phyloP scores from a whole-genome alignment of 2,329 filamentous ascomycete genomes.

The Fusarium hainanense region DNA sequence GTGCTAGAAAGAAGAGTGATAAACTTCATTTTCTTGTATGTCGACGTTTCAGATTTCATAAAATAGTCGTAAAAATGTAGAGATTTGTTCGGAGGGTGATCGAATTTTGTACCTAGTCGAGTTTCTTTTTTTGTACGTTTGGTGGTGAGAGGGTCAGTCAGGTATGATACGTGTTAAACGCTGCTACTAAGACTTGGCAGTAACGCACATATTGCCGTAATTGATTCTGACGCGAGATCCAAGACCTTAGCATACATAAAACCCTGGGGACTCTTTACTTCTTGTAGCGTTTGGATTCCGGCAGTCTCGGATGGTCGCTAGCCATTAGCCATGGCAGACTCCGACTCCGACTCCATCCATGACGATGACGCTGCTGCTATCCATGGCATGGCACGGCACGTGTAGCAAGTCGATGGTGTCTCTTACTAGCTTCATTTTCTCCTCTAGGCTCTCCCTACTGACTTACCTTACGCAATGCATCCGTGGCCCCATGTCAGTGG shows the following conservation, averaged over 20 bases:
- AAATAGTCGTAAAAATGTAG: not conserved
- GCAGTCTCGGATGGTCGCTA: not conserved
- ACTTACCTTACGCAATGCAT: conserved; percentile 17
- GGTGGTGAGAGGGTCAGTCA: not conserved
- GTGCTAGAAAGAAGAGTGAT: conserved; percentile 17
- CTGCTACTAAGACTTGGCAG: conserved; percentile 1
- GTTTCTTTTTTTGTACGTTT: not conserved
- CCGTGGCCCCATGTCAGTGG: conserved; percentile 18
- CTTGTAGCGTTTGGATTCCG: conserved; percentile 1
- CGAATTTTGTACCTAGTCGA: not conserved
- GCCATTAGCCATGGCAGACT: not conserved
- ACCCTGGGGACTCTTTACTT: not conserved
- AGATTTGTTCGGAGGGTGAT: not conserved
- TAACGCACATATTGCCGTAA: not conserved
- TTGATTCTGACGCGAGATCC: not conserved
- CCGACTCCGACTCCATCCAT: not conserved
- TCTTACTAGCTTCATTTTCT: not conserved
- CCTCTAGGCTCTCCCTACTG: not conserved
- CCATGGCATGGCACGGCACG: not conserved
- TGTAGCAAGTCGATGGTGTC: not conserved
- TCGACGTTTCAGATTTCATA: not conserved
- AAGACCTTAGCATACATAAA: not conserved
- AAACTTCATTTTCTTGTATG: conserved; percentile 37
- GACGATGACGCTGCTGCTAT: conserved; percentile 1
- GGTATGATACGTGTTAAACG: not conserved